A percentile compares a stretch with the other conserved stretches of the same genome.
These are phyloP conservation scores for Acrocalymma vagum DNA, from an alignment of 2,329 filamentous ascomycete genomes.

Conservation along the genomic window DNA sequence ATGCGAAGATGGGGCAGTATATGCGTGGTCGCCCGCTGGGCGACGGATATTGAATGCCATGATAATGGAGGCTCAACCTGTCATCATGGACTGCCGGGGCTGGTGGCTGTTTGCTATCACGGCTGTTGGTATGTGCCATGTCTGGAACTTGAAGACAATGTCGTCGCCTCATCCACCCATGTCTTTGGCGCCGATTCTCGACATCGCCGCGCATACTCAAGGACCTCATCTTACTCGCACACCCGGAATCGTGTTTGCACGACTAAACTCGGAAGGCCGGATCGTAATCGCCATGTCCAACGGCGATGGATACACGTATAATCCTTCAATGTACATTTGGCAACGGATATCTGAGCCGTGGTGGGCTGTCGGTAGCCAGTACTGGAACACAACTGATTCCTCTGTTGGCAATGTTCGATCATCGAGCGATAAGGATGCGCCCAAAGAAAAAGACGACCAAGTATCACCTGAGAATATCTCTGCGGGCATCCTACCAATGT, in stretches of 20 bases:
- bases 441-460: slow-evolving; percentile 54
- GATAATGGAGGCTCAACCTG: slow-evolving; percentile 88
- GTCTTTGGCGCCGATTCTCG: slow-evolving; percentile 86
- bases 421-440: slow-evolving; percentile 49
- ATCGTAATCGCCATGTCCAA: slow-evolving; percentile 92
- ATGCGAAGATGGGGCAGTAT: slow-evolving; percentile 90
- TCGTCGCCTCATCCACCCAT: slow-evolving; percentile 88
- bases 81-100: slow-evolving; percentile 89
- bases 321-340: slow-evolving; percentile 86
- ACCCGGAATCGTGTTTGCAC: slow-evolving; percentile 88
- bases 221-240: slow-evolving; percentile 79
- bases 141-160: slow-evolving; percentile 90
- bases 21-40: slow-evolving; percentile 92
- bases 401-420: slow-evolving; percentile 83
- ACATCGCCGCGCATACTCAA: slow-evolving; percentile 82
- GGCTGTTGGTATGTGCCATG: slow-evolving; percentile 85
- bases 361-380: slow-evolving; percentile 98
- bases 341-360: slow-evolving; percentile 95
- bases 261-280: slow-evolving; percentile 86
- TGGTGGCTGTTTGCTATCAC: slow-evolving; percentile 92
- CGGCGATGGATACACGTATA: slow-evolving; percentile 93
- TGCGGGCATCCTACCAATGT: slow-evolving; percentile 88
- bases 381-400: slow-evolving; percentile 98
- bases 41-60: slow-evolving; percentile 85
- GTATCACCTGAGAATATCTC: slow-evolving; percentile 72